A percentile compares a stretch with the other conserved stretches of the same genome.
Conservation (phyloP, 441 rosid species). For the Theobroma grandiflorum region DNA sequence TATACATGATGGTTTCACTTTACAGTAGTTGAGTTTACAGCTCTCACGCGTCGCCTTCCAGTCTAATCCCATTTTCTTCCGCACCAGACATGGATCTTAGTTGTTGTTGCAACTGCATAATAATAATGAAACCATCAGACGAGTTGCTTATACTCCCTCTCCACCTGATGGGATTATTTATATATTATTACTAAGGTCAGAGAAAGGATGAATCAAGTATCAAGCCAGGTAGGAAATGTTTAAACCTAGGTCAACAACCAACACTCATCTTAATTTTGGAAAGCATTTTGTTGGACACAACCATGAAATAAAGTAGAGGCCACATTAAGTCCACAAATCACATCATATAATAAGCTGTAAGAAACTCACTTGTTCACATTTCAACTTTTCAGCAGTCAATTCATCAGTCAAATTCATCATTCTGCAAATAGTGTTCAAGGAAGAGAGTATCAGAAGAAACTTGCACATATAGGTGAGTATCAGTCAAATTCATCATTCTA, state of each 20-base stretch:
- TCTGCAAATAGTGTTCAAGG: constrained; percentile 51
- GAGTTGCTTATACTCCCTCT: background rate
- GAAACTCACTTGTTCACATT: constrained; percentile 70
- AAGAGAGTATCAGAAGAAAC: constrained; percentile 18
- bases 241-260: background rate
- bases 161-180: background rate
- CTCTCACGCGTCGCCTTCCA: constrained; percentile 47
- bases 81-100: constrained; percentile 59
- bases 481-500: background rate
- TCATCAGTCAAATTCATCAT: constrained; percentile 76
- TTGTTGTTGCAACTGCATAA: constrained; percentile 82
- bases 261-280: background rate
- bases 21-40: constrained; percentile 30
- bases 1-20: constrained; percentile 37
- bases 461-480: background rate
- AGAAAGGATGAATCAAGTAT: background rate
- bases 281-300: background rate
- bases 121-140: constrained; percentile 24
- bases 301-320: background rate
- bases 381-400: constrained; percentile 75
- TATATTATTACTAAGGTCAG: background rate
- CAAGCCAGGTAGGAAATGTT: background rate
- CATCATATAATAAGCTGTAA: background rate
- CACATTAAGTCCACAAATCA: background rate
- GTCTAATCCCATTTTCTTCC: constrained; percentile 63